These are phyloP conservation scores for Eleusine indica DNA, from an alignment of 176 grass and related monocot species.

Conservation along the genomic window DNA sequence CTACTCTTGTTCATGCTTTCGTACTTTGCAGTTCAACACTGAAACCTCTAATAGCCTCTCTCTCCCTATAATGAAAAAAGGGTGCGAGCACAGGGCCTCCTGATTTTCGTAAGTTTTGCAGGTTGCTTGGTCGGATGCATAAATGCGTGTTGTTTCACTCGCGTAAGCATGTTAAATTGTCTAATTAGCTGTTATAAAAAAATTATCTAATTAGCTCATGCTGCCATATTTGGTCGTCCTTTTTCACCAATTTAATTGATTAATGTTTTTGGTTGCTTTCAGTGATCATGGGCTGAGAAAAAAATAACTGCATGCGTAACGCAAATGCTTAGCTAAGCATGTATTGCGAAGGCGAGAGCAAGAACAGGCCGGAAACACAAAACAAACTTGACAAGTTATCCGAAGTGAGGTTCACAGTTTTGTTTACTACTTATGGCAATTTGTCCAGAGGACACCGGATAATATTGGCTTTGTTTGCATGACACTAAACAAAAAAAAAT, in stretches of 20 bases:
- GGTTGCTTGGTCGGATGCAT: conserved; percentile 1
- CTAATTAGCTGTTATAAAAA: neutral
- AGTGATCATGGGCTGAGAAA: neutral
- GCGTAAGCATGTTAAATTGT: neutral
- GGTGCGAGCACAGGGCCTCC: neutral
- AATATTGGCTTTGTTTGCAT: too few relatives aligned
- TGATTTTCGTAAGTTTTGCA: conserved; percentile 6
- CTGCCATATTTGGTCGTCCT: neutral
- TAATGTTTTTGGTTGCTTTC: neutral
- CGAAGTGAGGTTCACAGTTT: neutral
- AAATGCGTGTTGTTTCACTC: neutral
- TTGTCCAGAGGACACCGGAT: too few relatives aligned
- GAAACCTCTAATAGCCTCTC: neutral
- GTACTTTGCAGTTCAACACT: conserved; percentile 24
- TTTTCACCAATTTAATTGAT: neutral
- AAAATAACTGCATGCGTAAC: neutral
- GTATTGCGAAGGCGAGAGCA: neutral
- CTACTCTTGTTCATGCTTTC: conserved; percentile 29
- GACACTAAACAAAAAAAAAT: too few relatives aligned
- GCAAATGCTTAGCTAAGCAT: neutral
- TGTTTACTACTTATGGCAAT: neutral
- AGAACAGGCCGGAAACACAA: neutral
- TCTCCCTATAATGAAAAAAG: neutral
- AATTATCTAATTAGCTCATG: neutral
- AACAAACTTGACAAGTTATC: neutral